Evolutionary conservation across 768 basidiomycete species (phyloP).

Genomic region (Tubosaeta sp.): DNA sequence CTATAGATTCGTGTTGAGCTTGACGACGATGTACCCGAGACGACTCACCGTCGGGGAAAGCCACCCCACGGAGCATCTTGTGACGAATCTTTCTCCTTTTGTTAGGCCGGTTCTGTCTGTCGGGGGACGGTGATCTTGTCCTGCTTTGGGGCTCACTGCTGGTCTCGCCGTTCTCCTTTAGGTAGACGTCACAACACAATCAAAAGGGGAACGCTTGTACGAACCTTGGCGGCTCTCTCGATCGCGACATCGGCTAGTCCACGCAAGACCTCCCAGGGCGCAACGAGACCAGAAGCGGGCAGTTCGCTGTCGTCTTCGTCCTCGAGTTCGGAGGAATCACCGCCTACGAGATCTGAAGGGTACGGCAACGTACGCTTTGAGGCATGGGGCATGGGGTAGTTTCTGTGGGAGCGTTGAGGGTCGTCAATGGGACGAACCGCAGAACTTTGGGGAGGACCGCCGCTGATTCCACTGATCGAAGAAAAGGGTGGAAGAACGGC

Average conservation of each 20-base stretch:
- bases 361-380: slow-evolving; percentile 59
- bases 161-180: slow-evolving; percentile 67
- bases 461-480: slow-evolving; percentile 55
- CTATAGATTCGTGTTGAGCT: slow-evolving; percentile 34
- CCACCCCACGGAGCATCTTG: slow-evolving; percentile 49
- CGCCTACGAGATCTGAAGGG: slow-evolving; percentile 67
- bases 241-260: slow-evolving; percentile 79
- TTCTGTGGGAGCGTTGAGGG: slow-evolving; percentile 33
- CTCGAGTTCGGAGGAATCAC: slow-evolving; percentile 81
- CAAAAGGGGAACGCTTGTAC: slow-evolving; percentile 11
- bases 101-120: slow-evolving; percentile 60
- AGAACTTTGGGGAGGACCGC: slow-evolving; percentile 41
- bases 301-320: slow-evolving; percentile 79
- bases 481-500: slow-evolving; percentile 70
- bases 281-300: slow-evolving; percentile 76
- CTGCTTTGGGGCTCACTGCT: slow-evolving; percentile 74
- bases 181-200: slow-evolving; percentile 12
- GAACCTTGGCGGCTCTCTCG: slow-evolving; percentile 72
- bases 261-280: slow-evolving; percentile 82
- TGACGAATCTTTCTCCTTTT: slow-evolving; percentile 74
- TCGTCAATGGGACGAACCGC: slow-evolving; percentile 54
- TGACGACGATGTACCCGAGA: not conserved
- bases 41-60: slow-evolving; percentile 71
- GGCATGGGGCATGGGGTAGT: slow-evolving; percentile 33
- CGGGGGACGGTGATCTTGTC: slow-evolving; percentile 67